phyloP scores from a whole-genome alignment of 2,329 filamentous ascomycete species.

The Botrytis byssoidea region DNA sequence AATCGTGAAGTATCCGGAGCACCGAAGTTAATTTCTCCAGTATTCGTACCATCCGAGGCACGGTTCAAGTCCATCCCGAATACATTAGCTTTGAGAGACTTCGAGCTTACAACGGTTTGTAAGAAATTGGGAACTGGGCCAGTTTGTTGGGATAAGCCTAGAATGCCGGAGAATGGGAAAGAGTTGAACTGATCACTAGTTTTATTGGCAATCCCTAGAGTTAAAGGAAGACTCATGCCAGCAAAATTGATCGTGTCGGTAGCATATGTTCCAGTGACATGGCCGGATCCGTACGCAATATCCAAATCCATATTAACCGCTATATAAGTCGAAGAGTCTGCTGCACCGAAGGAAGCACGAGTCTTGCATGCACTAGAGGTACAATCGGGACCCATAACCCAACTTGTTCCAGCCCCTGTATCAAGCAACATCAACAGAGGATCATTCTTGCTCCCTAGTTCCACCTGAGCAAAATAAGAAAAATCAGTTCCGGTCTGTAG shows the following conservation, averaged over 20 bases:
- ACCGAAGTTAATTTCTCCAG: constrained; percentile 78
- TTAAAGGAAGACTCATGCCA: constrained; percentile 60
- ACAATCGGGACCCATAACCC: constrained; percentile 78
- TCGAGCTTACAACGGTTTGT: constrained; percentile 56
- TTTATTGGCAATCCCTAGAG: constrained; percentile 70
- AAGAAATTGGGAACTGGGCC: constrained; percentile 63
- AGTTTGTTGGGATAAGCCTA: constrained; percentile 69
- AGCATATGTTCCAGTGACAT: constrained; percentile 64
- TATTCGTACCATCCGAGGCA: constrained; percentile 60
- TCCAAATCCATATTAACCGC: constrained; percentile 54
- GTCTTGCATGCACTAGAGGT: constrained; percentile 61
- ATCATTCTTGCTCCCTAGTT: constrained; percentile 55
- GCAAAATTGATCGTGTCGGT: constrained; percentile 67
- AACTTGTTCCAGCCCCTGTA: constrained; percentile 70
- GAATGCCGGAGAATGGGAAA: constrained; percentile 85
- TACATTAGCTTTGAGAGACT: constrained; percentile 61
- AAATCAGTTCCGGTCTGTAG: constrained; percentile 65
- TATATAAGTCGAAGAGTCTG: constrained; percentile 63
- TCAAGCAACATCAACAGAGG: constrained; percentile 62
- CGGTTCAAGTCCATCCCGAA: constrained; percentile 72
- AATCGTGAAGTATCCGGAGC: constrained; percentile 65
- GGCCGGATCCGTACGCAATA: constrained; percentile 75
- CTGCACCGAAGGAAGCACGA: constrained; percentile 68
- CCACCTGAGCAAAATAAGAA: constrained; percentile 61
- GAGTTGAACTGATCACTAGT: constrained; percentile 72